Base-by-base conservation (phyloP, 2,329 filamentous ascomycete genomes). In the Alternaria brassicicola region DNA sequence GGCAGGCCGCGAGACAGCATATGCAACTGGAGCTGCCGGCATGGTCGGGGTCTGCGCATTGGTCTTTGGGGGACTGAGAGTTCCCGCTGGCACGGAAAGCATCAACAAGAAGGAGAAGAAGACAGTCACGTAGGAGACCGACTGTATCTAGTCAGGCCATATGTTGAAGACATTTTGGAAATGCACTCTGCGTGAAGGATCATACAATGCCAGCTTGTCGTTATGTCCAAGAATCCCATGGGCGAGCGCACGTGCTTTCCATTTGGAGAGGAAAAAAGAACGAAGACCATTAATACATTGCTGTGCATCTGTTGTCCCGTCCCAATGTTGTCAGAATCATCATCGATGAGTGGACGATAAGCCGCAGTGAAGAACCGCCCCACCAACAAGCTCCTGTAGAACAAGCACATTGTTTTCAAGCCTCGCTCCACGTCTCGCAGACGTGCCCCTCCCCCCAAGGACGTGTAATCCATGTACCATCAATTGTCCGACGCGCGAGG, bases 1-100 rank as follows among this genome's bases (percentile, higher is more conserved):
- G 95, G 93, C 92, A 6, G 95, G 95, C 0, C 84, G 95, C 45
- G 90, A 96, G 73, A 84, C 88, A 10, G 95, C 95, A 2, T 99
- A 98, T 77, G 83, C 82, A 1, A 84, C 92, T 68, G 95, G 95
- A 4, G 90, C 92, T 0, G 83, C 86, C 12, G 93, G 92, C 5
- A 96, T 98, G 81, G 78, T 90, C 5, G 86, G 83, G 1, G 93
- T 98, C 10, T 84, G 85, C 42, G 83, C 83, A 10, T 78, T 92
- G 23, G 92, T 90, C 0, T 90, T 96, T 74, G 83, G 85, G 19
- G 86, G 85, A 0, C 78, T 97, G 62, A 91, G 89, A 79, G 83
- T 88, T 19, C 91, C 91, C 3, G 76, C 77, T 12, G 76, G 74
- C 3, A 78, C 75, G 2, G 72, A 77, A 57, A 73, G 46, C 9